Percentiles rank a stretch among this genome's conserved stretches.
phyloP scores from a whole-genome alignment of 2,329 filamentous ascomycete species.

The Hypoxylon sp. region DNA sequence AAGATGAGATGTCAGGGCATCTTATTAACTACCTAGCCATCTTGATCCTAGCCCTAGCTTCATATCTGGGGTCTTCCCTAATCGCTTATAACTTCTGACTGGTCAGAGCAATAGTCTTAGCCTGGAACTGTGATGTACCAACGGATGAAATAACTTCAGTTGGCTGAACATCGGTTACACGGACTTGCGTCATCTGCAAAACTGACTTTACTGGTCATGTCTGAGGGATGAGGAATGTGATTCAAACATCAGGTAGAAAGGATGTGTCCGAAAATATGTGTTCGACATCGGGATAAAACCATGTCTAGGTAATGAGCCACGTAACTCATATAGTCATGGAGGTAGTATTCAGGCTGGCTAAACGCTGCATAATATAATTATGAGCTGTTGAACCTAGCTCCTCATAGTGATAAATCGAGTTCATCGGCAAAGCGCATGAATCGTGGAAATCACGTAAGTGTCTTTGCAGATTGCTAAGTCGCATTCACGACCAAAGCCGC shows the following conservation, averaged over 20 bases:
- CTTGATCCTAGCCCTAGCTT: neutral
- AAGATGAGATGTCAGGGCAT: neutral
- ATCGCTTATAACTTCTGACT: neutral
- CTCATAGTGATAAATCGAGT: slow-evolving; percentile 15
- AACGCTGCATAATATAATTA: slow-evolving; percentile 1
- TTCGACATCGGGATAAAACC: neutral
- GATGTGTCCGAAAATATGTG: neutral
- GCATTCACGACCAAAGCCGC: slow-evolving; percentile 15
- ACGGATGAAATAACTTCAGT: neutral
- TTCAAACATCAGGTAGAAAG: neutral
- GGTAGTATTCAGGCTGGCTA: slow-evolving; percentile 6
- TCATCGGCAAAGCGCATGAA: slow-evolving; percentile 21
- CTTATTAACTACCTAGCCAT: neutral
- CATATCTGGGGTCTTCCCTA: neutral
- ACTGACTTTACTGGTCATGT: neutral
- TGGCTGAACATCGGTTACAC: neutral
- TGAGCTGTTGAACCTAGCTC: slow-evolving; percentile 9
- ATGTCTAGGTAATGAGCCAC: neutral
- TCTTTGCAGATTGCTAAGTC: slow-evolving; percentile 25
- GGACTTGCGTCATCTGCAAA: neutral
- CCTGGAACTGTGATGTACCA: neutral
- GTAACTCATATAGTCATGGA: neutral
- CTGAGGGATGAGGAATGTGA: neutral
- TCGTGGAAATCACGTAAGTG: slow-evolving; percentile 26
- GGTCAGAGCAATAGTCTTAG: neutral